phyloP scores from a whole-genome alignment of 2,329 filamentous ascomycete species.

The Epichloe bromicola region DNA sequence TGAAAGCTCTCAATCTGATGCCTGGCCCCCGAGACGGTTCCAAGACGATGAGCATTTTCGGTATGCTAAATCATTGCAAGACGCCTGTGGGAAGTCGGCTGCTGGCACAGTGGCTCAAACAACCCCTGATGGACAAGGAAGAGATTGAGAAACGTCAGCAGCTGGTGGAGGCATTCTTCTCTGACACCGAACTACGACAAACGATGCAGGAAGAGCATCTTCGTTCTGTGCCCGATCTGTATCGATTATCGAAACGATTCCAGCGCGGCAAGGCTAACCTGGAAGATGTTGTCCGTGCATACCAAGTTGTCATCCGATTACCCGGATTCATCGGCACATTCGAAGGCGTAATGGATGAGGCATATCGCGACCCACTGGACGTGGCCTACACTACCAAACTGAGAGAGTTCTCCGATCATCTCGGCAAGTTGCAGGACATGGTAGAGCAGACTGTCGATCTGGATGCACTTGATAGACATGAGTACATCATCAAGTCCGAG shows the following conservation, averaged over 20 bases:
- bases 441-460: conserved; percentile 96
- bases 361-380: conserved; percentile 78
- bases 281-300: conserved; percentile 89
- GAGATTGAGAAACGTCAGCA: conserved; percentile 90
- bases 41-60: conserved; percentile 96
- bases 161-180: conserved; percentile 87
- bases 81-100: conserved; percentile 84
- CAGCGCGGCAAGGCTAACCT: conserved; percentile 82
- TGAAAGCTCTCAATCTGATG: conserved; percentile 94
- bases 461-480: conserved; percentile 87
- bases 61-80: conserved; percentile 92
- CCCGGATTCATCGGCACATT: conserved; percentile 83
- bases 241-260: conserved; percentile 86
- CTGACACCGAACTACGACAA: conserved; percentile 84
- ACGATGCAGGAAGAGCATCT: conserved; percentile 96
- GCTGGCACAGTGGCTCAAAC: conserved; percentile 92
- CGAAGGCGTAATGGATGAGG: conserved; percentile 89
- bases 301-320: conserved; percentile 85
- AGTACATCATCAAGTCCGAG: conserved; percentile 98
- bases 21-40: conserved; percentile 80
- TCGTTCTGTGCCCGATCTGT: conserved; percentile 84
- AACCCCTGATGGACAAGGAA: conserved; percentile 80
- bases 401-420: conserved; percentile 58
- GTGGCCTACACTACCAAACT: conserved; percentile 78
- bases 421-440: conserved; percentile 89